Evolutionary conservation across 2,329 filamentous ascomycete species (phyloP).

Genomic region (Ampelomyces quisqualis): DNA sequence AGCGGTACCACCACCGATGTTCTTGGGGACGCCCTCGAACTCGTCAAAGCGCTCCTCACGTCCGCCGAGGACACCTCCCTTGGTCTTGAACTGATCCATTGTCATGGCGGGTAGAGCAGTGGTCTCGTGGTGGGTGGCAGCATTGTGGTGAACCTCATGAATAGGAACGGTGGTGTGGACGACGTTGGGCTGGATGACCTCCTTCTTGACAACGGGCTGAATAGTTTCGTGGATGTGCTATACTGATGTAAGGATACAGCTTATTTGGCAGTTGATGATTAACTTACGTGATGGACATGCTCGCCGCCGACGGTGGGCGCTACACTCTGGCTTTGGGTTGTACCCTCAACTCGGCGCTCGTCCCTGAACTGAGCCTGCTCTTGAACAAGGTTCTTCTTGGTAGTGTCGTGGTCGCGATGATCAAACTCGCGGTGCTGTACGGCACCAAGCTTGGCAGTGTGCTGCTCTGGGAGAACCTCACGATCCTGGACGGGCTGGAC

Average conservation of each 20-base stretch:
- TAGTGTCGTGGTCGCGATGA: constrained; percentile 56
- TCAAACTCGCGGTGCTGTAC: constrained; percentile 63
- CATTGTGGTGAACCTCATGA: constrained; percentile 70
- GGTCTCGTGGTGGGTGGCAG: constrained; percentile 64
- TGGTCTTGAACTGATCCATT: constrained; percentile 62
- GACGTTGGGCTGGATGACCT: constrained; percentile 65
- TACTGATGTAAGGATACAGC: constrained; percentile 8
- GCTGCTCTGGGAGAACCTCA: constrained; percentile 62
- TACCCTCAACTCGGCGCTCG: constrained; percentile 50
- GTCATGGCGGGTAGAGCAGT: constrained; percentile 65
- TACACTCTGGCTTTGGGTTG: constrained; percentile 52
- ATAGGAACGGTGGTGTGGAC: constrained; percentile 72
- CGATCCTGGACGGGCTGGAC: constrained; percentile 63
- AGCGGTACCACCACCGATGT: constrained; percentile 42
- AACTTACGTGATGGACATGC: constrained; percentile 59
- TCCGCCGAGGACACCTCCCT: constrained; percentile 57
- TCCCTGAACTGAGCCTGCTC: constrained; percentile 60
- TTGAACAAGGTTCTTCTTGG: constrained; percentile 33
- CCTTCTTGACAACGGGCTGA: constrained; percentile 70
- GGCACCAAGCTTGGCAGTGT: constrained; percentile 59
- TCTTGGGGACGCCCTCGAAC: constrained; percentile 63
- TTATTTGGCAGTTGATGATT: neutral
- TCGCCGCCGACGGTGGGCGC: constrained; percentile 58
- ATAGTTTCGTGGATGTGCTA: constrained; percentile 65
- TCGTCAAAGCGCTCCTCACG: constrained; percentile 59